Conservation (phyloP, 306 rosid genomes). For the Dryas alaskensis region DNA sequence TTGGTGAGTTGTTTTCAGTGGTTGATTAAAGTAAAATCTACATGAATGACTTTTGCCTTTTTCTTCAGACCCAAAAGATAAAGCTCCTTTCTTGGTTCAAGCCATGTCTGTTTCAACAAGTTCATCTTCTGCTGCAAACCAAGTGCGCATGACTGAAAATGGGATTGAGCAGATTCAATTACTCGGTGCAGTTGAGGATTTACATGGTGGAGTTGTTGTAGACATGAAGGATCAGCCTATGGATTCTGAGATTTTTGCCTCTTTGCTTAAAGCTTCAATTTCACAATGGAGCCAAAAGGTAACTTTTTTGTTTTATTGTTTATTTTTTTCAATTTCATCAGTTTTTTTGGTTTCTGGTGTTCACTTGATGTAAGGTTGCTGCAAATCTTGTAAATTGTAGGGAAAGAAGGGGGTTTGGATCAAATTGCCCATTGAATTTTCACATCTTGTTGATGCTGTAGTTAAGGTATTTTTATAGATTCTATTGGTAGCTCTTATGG, state of each 20-base stretch:
- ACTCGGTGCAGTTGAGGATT: slow-evolving; percentile 51
- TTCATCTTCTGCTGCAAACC: slow-evolving; percentile 20
- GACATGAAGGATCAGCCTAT: slow-evolving; percentile 44
- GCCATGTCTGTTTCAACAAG: slow-evolving; percentile 32
- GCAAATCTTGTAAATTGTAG: slow-evolving; percentile 27
- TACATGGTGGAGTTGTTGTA: slow-evolving; percentile 63
- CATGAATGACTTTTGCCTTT: not conserved
- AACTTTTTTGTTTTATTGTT: not conserved
- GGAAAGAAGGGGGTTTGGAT: slow-evolving; percentile 90
- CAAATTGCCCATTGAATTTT: slow-evolving; percentile 50
- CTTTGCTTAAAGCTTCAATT: slow-evolving; percentile 51
- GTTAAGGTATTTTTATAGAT: slow-evolving; percentile 45
- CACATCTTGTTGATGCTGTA: slow-evolving; percentile 57
- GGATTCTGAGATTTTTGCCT: slow-evolving; percentile 46
- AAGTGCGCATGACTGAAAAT: slow-evolving; percentile 17
- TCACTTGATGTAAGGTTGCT: slow-evolving; percentile 7
- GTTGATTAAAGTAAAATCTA: not conserved
- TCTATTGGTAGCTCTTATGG: slow-evolving; percentile 11
- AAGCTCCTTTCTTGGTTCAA: slow-evolving; percentile 11
- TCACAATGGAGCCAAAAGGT: slow-evolving; percentile 68
- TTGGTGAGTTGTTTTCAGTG: not conserved
- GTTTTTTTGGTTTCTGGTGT: not conserved
- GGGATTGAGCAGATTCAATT: slow-evolving; percentile 20
- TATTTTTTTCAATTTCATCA: not conserved
- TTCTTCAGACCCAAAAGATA: slow-evolving; percentile 23